Evolutionary conservation across 192 early-diverging fungal genomes (phyloP), one percentile per base, ranked within the genome.

Genomic region (Rhizophagus prolifer): DNA sequence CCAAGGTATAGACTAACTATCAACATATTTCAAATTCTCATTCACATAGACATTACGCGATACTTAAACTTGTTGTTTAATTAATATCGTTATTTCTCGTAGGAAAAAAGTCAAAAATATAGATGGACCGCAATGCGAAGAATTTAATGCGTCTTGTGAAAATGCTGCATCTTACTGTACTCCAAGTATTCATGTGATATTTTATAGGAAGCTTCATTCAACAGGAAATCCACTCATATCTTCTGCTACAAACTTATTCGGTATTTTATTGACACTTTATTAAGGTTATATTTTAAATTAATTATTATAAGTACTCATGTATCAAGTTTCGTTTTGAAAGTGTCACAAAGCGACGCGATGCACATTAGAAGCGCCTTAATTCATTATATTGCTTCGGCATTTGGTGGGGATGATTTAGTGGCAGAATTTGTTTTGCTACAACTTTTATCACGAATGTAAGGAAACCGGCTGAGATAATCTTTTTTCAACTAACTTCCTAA

Each of bases 391-490:
- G 77, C 88, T 9, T 62, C 83, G 3, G 85, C 85, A 16, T 83
- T 94, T 44, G 82, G 83, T 26, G 90, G 87, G 21, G 93, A 93
- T 82, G 68, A 78, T 12, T 75, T 93, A 77, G 90, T 87, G 30
- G 91, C 92, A 4, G 90, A 92, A 74, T 90, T 88, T 47, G 85
- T 93, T 23, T 79, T 93, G 36, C 83, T 94, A 9, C 90, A 93
- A 69, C 79, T 92, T 38, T 80, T 93, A 59, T 90, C 92, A 8
- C 84, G 84, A 82, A 78, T 87, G 88, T 90, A 84, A 80, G 84
- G 23, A 36, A 38, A 4, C 13, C 12, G 8, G 16, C 10, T 25
- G 8, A 2, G 12, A 8, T 30, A 0, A 14, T 12, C 4, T 63
- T 30, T 30, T 63, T 63, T 63, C 6, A 62, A 25, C 7, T 3